Conservation (phyloP, 805 yeast genomes). For the Pachysolen tannophilus region DNA sequence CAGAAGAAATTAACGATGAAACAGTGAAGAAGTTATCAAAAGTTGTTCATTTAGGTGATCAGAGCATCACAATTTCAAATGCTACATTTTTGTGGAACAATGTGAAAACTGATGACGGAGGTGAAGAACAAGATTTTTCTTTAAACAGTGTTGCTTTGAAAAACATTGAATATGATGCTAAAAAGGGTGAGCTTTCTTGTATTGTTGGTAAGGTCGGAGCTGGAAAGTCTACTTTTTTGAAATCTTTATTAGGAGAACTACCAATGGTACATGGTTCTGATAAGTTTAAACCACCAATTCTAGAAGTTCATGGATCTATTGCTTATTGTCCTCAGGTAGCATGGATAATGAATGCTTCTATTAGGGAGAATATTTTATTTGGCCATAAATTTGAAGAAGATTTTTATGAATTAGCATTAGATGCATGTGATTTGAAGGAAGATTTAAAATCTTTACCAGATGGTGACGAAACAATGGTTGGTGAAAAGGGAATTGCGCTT, state of each 20-base stretch:
- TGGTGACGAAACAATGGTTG: conserved; percentile 88
- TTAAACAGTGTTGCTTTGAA: conserved; percentile 35
- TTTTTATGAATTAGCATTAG: conserved; percentile 70
- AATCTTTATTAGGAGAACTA: conserved; percentile 49
- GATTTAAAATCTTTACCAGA: conserved; percentile 77
- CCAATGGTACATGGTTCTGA: conserved; percentile 25
- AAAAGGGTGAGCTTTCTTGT: conserved; percentile 45
- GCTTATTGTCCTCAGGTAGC: conserved; percentile 70
- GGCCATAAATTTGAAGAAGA: conserved; percentile 78
- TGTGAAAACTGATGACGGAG: neutral
- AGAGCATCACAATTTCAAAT: conserved; percentile 31
- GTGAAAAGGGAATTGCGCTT: conserved; percentile 92
- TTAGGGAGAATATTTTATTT: conserved; percentile 81
- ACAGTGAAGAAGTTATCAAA: conserved; percentile 6
- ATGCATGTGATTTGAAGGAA: conserved; percentile 78
- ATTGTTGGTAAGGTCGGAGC: conserved; percentile 62
- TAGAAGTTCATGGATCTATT: conserved; percentile 30
- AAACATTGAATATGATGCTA: conserved; percentile 39
- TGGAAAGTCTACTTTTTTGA: conserved; percentile 54
- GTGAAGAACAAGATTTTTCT: neutral
- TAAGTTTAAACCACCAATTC: conserved; percentile 14
- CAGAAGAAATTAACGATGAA: conserved; percentile 31
- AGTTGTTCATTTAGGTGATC: conserved; percentile 19
- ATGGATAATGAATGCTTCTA: conserved; percentile 95
- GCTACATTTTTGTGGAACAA: conserved; percentile 46